Base-by-base conservation (phyloP, 148 eudicot genomes). In the Diospyros kaki region DNA sequence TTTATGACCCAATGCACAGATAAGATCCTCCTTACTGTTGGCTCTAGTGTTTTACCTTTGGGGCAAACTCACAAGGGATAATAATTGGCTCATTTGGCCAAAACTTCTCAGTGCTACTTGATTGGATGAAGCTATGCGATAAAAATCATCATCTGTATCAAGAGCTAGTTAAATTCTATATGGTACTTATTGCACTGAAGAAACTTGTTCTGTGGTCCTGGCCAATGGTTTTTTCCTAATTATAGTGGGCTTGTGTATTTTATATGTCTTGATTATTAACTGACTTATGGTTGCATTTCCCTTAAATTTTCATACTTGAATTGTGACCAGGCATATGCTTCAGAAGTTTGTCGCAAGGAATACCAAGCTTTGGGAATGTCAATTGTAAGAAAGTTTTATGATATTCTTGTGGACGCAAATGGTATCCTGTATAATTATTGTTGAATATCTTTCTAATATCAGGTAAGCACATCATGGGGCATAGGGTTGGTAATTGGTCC, bases 351-450 rank as follows among this genome's bases (percentile, higher is more conserved):
- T 72, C 88, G 93, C 55, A 75, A 74, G 74, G 93, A 89, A 75
- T 75, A 85, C 79, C 89, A 89, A 83, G 90, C 90, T 72, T 78
- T 89, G 77, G 93, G 84, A 59, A 75, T 87, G 83, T 84, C 90
- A 75, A 78, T 78, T 46, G 93, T 89, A 83, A 72, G 89, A 38
- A 46, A 9, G 51, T 53, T 52, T 69, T 43, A 52, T 62, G 54
- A 79, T 12, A 64, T 14, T 59, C 48, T 17, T 41, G 8, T 38
- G 39, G 6, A 44, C 46, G 52, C 4, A 9, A 59, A 15, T 39
- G 39, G 0, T 38, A 44, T 50, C 3, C 63, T 48, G 12, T 60
- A 1, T 44, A 55, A 44, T 65, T 63, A 4, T 68, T 10, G 69
- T 39, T 64, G 64, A 14, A 59, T 68, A 18, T 44, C 14, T 28